Evolutionary conservation across 306 rosid species (phyloP).

Genomic region (Glycyrrhiza uralensis): DNA sequence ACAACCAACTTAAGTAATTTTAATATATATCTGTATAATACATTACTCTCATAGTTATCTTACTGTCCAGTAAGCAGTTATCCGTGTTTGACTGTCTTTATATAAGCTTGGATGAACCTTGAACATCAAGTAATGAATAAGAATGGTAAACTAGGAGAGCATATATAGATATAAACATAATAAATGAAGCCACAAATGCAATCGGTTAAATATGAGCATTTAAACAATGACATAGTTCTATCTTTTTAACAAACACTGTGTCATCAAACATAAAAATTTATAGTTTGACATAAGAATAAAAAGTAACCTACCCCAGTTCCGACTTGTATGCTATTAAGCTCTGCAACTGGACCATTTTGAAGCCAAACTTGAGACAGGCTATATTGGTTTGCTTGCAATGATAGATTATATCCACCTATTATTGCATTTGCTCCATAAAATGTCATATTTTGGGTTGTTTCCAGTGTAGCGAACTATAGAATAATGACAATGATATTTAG

Average conservation of each 20-base stretch:
- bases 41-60: neutral
- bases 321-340: slow-evolving; percentile 1
- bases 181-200: too few species aligned
- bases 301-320: neutral
- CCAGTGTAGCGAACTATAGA: neutral
- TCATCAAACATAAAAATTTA: too few species aligned
- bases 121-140: neutral
- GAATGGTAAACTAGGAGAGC: too few species aligned
- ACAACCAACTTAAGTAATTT: neutral
- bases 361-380: neutral
- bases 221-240: too few species aligned
- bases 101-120: neutral
- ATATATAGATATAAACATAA: too few species aligned
- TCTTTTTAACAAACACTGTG: too few species aligned
- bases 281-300: neutral
- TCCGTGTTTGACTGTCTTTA: neutral
- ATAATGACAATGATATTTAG: too few species aligned
- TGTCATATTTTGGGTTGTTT: neutral
- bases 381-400: neutral
- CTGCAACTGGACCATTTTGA: neutral
- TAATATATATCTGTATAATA: too few species aligned
- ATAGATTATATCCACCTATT: neutral
- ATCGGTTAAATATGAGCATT: neutral
- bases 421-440: too few species aligned
- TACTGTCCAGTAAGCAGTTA: slow-evolving; percentile 8